These are phyloP conservation scores for grape (Vitis vinifera) DNA, from an alignment of 164 flowering plant species.

Conservation along the genomic window ASM3070453v1 NC_081806.1:5795501-5796000, in stretches of 20 bases:
- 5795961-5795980: conserved; percentile 37
- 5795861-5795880: conserved; percentile 19
- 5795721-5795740: conserved; percentile 41
- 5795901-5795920: too few relatives aligned
- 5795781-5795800: conserved; percentile 22
- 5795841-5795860: conserved; percentile 36
- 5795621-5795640: neutral
- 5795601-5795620: conserved; percentile 2
- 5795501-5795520: too few relatives aligned
- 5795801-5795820: conserved; percentile 42
- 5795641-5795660: neutral
- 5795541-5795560: too few relatives aligned
- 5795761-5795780: conserved; percentile 37
- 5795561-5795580: too few relatives aligned
- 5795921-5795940: too few relatives aligned
- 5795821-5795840: conserved; percentile 36
- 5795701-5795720: conserved; percentile 47
- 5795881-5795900: conserved; percentile 36
- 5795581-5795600: too few relatives aligned
- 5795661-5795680: conserved; percentile 14
- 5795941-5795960: neutral
- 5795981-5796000: conserved; percentile 43
- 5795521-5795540: too few relatives aligned
- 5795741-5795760: conserved; percentile 46
- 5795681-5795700: conserved; percentile 33